Conservation (phyloP, 2,329 filamentous ascomycete genomes). For the Ceratocystis ficicola region DNA sequence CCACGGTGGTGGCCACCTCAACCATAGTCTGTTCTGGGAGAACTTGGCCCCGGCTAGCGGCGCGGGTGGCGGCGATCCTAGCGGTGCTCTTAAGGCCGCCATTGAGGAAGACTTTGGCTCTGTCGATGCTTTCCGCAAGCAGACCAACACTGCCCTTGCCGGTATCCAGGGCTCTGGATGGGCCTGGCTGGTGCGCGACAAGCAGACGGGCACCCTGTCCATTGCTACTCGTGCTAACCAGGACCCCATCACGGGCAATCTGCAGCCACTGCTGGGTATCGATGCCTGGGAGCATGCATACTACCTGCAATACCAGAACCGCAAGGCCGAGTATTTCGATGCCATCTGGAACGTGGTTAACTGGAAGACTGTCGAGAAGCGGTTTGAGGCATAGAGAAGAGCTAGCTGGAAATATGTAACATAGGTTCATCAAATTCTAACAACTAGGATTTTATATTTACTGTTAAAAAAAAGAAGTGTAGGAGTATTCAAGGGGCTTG, state of each 20-base stretch:
- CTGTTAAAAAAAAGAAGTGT: too few species aligned
- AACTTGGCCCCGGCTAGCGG: constrained; percentile 59
- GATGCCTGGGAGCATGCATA: constrained; percentile 97
- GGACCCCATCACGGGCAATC: constrained; percentile 75
- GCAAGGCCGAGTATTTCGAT: constrained; percentile 90
- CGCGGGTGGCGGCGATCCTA: constrained; percentile 48
- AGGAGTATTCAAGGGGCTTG: too few species aligned
- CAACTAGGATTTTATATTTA: too few species aligned
- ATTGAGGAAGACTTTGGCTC: constrained; percentile 58
- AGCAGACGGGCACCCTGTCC: constrained; percentile 46
- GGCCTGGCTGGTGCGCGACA: constrained; percentile 76
- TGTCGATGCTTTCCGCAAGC: constrained; percentile 50
- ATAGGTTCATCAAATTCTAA: neutral
- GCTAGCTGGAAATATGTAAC: neutral
- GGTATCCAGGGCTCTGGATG: constrained; percentile 78
- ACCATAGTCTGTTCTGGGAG: constrained; percentile 79
- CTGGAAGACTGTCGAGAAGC: constrained; percentile 80
- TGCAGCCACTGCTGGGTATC: constrained; percentile 70
- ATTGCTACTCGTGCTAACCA: constrained; percentile 71
- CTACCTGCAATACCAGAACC: constrained; percentile 93
- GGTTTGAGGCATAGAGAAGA: constrained; percentile 43
- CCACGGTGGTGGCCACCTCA: constrained; percentile 75
- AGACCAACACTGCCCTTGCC: constrained; percentile 56
- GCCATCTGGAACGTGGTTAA: constrained; percentile 93
- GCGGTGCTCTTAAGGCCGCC: constrained; percentile 48